Percentiles rank a stretch among this genome's conserved stretches.
Evolutionary conservation across 148 eudicot species (phyloP).

Genomic region (Simmondsia chinensis): DNA sequence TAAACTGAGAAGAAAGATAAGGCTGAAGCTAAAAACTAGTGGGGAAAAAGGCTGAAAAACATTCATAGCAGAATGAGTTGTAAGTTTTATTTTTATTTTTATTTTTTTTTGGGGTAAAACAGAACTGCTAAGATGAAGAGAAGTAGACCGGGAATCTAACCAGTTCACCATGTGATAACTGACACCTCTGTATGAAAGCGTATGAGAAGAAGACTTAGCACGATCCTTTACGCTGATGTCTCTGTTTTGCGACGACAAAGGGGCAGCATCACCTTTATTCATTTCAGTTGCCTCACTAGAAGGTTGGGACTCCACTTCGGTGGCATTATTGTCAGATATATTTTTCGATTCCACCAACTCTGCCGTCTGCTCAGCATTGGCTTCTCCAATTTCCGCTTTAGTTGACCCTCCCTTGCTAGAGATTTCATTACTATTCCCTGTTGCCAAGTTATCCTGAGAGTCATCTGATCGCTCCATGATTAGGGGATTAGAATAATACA

Average conservation of each 20-base stretch:
- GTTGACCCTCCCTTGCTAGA: conserved; percentile 29
- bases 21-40: background rate
- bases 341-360: conserved; percentile 28
- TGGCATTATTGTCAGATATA: conserved; percentile 19
- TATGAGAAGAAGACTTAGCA: conserved; percentile 44
- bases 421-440: conserved; percentile 14
- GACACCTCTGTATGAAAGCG: conserved; percentile 56
- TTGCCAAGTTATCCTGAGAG: conserved; percentile 14
- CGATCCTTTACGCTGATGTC: conserved; percentile 45
- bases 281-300: conserved; percentile 23
- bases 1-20: too few species aligned
- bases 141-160: conserved; percentile 31
- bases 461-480: conserved; percentile 20
- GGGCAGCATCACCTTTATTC: conserved; percentile 21
- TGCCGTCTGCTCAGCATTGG: conserved; percentile 28
- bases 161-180: conserved; percentile 99
- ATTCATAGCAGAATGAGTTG: background rate
- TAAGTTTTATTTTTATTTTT: background rate
- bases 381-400: conserved; percentile 14
- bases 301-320: conserved; percentile 20
- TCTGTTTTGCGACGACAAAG: conserved; percentile 26
- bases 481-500: conserved; percentile 40
- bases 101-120: background rate
- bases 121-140: background rate
- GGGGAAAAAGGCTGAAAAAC: background rate